Conservation (phyloP, 116 monocot species). For the Papilionanthe hybrid region DNA sequence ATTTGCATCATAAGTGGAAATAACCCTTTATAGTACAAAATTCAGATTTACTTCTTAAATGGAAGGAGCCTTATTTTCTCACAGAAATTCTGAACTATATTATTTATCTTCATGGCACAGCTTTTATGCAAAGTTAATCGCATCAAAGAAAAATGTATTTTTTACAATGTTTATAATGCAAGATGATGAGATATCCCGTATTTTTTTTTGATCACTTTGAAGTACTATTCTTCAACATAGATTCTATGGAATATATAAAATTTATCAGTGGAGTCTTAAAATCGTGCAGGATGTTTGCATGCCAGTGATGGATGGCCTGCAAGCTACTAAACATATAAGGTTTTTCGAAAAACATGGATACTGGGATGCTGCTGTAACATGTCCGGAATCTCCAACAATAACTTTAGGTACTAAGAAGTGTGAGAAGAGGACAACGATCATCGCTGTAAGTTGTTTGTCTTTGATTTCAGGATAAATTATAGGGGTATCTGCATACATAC, state of each 20-base stretch:
- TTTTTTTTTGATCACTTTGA: neutral
- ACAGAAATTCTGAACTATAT: too few relatives aligned
- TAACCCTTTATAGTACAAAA: too few relatives aligned
- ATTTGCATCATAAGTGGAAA: too few relatives aligned
- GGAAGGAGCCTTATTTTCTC: too few relatives aligned
- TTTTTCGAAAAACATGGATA: constrained; percentile 54
- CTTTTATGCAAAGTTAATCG: too few relatives aligned
- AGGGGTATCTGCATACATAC: too few relatives aligned
- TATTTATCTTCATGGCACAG: too few relatives aligned
- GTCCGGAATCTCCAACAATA: constrained; percentile 10
- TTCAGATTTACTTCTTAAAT: too few relatives aligned
- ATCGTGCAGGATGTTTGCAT: constrained; percentile 69
- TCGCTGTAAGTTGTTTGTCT: constrained; percentile 44
- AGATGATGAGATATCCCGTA: neutral
- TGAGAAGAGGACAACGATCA: constrained; percentile 44
- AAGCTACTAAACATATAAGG: constrained; percentile 69
- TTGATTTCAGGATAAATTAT: neutral
- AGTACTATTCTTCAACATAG: neutral
- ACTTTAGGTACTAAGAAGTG: constrained; percentile 9
- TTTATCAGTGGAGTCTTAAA: neutral
- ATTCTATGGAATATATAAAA: neutral
- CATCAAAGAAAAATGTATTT: too few relatives aligned
- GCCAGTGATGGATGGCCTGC: constrained; percentile 80
- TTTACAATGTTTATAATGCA: neutral
- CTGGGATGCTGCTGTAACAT: constrained; percentile 44